These are phyloP conservation scores for Hymenochaete sp. DNA, from an alignment of 1,284 basidiomycete genomes.

Conservation along the genomic window DNA sequence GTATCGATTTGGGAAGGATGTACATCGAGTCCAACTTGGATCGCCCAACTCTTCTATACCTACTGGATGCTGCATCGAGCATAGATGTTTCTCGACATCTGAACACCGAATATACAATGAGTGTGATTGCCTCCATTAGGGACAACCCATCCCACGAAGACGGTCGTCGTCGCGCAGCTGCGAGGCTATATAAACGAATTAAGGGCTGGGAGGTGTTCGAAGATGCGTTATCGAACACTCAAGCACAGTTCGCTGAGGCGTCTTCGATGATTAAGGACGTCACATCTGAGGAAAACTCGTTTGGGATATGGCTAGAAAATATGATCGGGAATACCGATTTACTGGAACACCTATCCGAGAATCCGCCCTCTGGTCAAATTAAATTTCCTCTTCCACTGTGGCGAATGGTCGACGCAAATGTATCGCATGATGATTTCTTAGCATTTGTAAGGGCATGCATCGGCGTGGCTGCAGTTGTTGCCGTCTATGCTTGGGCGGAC, in stretches of 20 bases:
- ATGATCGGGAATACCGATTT: constrained; percentile 51
- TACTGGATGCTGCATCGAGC: constrained; percentile 56
- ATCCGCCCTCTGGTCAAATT: constrained; percentile 29
- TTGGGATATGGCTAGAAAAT: constrained; percentile 62
- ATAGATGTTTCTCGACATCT: constrained; percentile 48
- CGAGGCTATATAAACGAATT: constrained; percentile 40
- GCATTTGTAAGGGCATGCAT: constrained; percentile 54
- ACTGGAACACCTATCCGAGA: constrained; percentile 36
- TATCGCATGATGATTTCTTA: constrained; percentile 52
- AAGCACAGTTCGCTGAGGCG: constrained; percentile 41
- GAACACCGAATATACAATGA: constrained; percentile 33
- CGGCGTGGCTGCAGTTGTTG: constrained; percentile 59
- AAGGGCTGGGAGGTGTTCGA: constrained; percentile 53
- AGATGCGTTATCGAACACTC: constrained; percentile 45
- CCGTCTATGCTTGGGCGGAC: constrained; percentile 72
- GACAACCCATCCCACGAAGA: constrained; percentile 32
- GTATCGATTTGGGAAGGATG: constrained; percentile 42
- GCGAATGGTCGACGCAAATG: constrained; percentile 14
- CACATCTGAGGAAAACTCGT: constrained; percentile 51
- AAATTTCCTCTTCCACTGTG: constrained; percentile 30
- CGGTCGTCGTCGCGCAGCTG: constrained; percentile 35
- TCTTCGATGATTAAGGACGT: constrained; percentile 48
- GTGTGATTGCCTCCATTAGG: constrained; percentile 34
- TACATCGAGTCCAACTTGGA: constrained; percentile 48
- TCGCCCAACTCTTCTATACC: constrained; percentile 42